phyloP scores from a whole-genome alignment of 2,329 filamentous ascomycete genomes.

The Neonectria hederae region DNA sequence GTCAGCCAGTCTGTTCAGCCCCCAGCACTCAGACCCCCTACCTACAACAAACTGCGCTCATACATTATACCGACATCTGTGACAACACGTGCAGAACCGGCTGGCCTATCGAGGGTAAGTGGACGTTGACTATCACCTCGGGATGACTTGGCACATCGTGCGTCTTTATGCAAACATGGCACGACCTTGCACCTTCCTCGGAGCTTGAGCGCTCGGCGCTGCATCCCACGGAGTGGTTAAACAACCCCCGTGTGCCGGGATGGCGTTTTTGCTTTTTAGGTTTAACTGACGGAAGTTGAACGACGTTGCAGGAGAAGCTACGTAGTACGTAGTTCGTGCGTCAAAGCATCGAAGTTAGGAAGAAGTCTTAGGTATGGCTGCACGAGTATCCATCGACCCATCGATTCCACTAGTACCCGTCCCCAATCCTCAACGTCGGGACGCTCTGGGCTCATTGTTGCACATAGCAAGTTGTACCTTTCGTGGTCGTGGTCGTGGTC shows the following conservation, averaged over 20 bases:
- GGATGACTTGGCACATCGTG: neutral
- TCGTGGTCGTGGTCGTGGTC: neutral
- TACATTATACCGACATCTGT: neutral
- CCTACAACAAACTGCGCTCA: neutral
- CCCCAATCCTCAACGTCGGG: neutral
- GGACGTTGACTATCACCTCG: neutral
- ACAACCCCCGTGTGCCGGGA: slow-evolving; percentile 4
- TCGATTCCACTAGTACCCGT: neutral
- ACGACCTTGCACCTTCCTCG: slow-evolving; percentile 27
- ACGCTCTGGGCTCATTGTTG: neutral
- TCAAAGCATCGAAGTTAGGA: neutral
- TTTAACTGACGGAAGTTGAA: neutral
- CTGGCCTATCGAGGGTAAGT: neutral
- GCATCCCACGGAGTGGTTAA: slow-evolving; percentile 1
- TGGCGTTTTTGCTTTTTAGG: slow-evolving; percentile 4
- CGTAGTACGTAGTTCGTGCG: neutral
- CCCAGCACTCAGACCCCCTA: neutral
- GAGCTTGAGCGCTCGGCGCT: neutral
- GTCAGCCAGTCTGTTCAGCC: neutral
- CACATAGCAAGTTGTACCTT: neutral
- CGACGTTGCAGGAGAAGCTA: neutral
- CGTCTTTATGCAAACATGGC: slow-evolving; percentile 32
- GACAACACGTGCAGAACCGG: neutral
- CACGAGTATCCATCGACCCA: neutral
- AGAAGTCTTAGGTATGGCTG: neutral